Conservation (phyloP, 768 basidiomycete genomes). For the Suillus alpinus region DNA sequence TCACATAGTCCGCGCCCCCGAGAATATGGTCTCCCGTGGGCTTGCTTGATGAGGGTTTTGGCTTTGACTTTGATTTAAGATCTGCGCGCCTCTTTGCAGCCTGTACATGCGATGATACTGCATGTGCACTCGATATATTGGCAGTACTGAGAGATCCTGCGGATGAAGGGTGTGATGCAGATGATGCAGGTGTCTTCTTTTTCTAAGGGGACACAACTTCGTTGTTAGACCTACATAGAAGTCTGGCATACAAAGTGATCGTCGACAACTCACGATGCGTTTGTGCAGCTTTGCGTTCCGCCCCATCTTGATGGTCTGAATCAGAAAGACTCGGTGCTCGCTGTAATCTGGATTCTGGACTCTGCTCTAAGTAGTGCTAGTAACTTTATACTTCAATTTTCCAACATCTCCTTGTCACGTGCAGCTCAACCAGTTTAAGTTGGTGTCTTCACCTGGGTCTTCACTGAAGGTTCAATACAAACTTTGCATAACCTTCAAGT, state of each 20-base stretch:
- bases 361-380: too few species aligned
- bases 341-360: too few species aligned
- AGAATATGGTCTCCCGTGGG: conserved; percentile 44
- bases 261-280: conserved; percentile 25
- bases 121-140: not conserved
- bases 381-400: too few species aligned
- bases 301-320: conserved; percentile 24
- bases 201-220: conserved; percentile 17
- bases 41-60: conserved; percentile 4
- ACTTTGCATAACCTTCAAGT: too few species aligned
- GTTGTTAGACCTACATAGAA: not conserved
- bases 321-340: too few species aligned
- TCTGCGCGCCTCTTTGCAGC: conserved; percentile 27
- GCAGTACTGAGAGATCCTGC: not conserved
- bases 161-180: conserved; percentile 8
- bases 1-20: conserved; percentile 76
- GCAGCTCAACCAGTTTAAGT: too few species aligned
- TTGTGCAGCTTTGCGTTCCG: conserved; percentile 35
- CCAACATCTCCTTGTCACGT: too few species aligned
- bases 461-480: too few species aligned
- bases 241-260: not conserved
- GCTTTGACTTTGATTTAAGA: conserved; percentile 22
- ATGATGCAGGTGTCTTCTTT: conserved; percentile 14
- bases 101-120: conserved; percentile 10
- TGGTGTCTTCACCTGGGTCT: too few species aligned